Evolutionary conservation across 768 basidiomycete species (phyloP), one percentile per base, ranked within the genome.

Genomic region (Sarcomyxa edulis): DNA sequence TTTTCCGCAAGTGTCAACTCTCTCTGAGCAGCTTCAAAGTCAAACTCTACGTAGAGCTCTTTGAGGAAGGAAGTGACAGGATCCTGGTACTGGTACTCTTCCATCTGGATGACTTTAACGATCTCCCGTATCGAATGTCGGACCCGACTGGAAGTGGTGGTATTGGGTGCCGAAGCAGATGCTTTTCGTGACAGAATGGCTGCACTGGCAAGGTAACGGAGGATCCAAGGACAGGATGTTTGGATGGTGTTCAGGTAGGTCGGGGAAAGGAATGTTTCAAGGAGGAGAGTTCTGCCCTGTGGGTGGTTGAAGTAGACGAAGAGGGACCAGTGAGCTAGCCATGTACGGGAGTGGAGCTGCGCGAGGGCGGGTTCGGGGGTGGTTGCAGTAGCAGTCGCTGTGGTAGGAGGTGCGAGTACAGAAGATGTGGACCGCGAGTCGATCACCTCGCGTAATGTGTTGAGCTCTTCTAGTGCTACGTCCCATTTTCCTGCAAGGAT

Each of bases 181-280:
- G 77, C 66, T 56, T 92, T 88, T 50, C 91, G 82, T 12, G 90
- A 88, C 51, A 98, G 81, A 49, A 99, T 81, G 26, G 93, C 91
- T 4, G 96, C 93, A 16, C 87, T 82, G 14, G 92, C 82, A 48
- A 97, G 80, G 69, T 98, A 98, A 35, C 96, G 84, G 38, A 98
- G 71, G 51, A 98, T 75, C 86, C 94, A 96, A 0, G 95, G 94
- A 39, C 74, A 88, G 4, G 92, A 81, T 0, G 94, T 96, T 61
- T 98, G 96, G 59, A 98, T 94, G 9, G 96, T 97, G 68, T 97
- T 96, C 59, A 99, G 85, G 71, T 97, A 98, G 1, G 88, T 87
- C 2, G 94, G 94, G 14, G 87, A 76, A 56, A 98, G 84, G 82
- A 97, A 99, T 1, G 89, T 91, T 56, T 98, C 96, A 49, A 99